Percentiles rank a stretch among this genome's conserved stretches.
Conservation (phyloP, 139 green algal genomes). For the Coccomyxa sp. region DNA sequence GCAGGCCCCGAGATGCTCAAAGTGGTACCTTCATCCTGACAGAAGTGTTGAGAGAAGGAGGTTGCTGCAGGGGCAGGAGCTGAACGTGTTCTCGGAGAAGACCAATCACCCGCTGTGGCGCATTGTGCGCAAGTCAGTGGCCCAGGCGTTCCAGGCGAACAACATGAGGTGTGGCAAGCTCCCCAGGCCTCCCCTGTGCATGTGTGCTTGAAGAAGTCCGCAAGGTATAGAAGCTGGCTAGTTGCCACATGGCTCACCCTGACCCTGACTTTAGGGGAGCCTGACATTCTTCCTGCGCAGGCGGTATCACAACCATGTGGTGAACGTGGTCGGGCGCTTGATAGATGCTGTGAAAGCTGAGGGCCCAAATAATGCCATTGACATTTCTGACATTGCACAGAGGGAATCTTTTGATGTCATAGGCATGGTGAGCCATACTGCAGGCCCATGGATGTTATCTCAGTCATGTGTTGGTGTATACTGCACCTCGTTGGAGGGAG, state of each 20-base stretch:
- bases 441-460: too few relatives aligned
- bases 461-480: too few relatives aligned
- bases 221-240: neutral
- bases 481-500: too few relatives aligned
- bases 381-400: neutral
- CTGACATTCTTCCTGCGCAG: neutral
- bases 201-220: neutral
- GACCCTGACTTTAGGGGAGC: too few relatives aligned
- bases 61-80: too few relatives aligned
- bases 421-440: too few relatives aligned
- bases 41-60: too few relatives aligned
- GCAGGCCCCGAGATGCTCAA: too few relatives aligned
- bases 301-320: neutral
- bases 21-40: too few relatives aligned
- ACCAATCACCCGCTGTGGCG: neutral
- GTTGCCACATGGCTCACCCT: too few relatives aligned
- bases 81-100: neutral
- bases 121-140: neutral
- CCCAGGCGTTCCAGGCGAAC: neutral
- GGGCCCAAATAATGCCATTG: neutral
- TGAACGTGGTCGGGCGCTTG: neutral
- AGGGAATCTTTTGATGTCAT: conserved; percentile 1
- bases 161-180: neutral
- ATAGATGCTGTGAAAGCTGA: neutral
- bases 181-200: neutral